A percentile compares a stretch with the other conserved stretches of the same genome.
phyloP scores from a whole-genome alignment of 2,329 filamentous ascomycete species.

The Coniochaeta sp. region DNA sequence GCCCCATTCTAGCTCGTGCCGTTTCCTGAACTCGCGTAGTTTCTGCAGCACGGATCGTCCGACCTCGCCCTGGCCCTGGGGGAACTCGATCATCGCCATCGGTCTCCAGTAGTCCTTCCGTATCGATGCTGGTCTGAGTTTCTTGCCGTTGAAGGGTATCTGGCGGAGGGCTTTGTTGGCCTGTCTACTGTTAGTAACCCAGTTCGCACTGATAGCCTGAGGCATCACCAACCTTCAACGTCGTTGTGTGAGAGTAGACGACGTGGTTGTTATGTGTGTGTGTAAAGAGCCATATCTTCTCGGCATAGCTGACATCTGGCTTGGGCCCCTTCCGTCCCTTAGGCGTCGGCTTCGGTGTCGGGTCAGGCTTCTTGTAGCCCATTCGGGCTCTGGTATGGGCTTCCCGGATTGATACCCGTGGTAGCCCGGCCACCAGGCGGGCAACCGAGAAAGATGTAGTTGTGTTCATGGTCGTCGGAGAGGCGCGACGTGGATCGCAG shows the following conservation, averaged over 20 bases:
- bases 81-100: constrained; percentile 53
- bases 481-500: neutral
- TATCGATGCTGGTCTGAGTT: constrained; percentile 54
- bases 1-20: constrained; percentile 57
- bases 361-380: constrained; percentile 17
- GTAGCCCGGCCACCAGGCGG: constrained; percentile 33
- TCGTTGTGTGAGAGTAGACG: constrained; percentile 42
- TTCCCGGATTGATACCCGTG: constrained; percentile 34
- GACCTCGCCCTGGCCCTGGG: constrained; percentile 39
- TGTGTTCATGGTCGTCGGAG: constrained; percentile 4
- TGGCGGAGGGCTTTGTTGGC: constrained; percentile 20
- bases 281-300: constrained; percentile 50
- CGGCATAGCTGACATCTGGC: constrained; percentile 37
- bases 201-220: neutral
- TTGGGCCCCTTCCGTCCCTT: constrained; percentile 6
- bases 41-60: constrained; percentile 56
- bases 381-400: neutral
- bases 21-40: constrained; percentile 55
- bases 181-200: constrained; percentile 9
- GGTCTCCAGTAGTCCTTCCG: constrained; percentile 63
- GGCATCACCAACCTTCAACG: constrained; percentile 33
- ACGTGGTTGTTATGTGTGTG: constrained; percentile 44
- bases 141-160: constrained; percentile 61
- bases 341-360: constrained; percentile 16
- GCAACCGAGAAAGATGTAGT: constrained; percentile 7